A percentile compares a stretch with the other conserved stretches of the same genome.
phyloP scores from a whole-genome alignment of 1,139 yeast species.

The Geotrichum candidum region DNA sequence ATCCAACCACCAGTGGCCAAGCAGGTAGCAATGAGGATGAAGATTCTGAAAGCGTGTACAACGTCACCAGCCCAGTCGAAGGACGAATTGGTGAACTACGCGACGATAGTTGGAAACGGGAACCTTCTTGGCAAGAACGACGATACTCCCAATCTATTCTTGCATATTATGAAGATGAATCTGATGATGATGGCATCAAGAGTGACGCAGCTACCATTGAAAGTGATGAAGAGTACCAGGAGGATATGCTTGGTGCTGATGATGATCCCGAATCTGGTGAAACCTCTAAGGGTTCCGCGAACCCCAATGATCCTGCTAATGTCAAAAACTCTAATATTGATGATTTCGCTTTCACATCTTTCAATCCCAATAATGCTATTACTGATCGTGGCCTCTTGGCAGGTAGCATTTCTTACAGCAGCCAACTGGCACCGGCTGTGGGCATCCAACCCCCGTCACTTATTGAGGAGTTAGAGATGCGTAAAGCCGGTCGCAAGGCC shows the following conservation, averaged over 20 bases:
- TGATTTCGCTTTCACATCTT: conserved; percentile 30
- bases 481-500: conserved; percentile 33
- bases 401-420: conserved; percentile 18
- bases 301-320: conserved; percentile 4
- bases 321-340: conserved; percentile 20
- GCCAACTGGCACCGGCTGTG: conserved; percentile 19
- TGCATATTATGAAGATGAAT: neutral
- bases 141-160: neutral
- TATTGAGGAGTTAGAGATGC: conserved; percentile 36
- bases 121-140: conserved; percentile 7
- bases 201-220: conserved; percentile 18
- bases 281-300: neutral
- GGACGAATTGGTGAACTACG: conserved; percentile 5
- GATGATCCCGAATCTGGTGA: conserved; percentile 6
- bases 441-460: conserved; percentile 30
- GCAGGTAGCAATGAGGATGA: neutral
- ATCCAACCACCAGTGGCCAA: neutral
- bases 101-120: conserved; percentile 7
- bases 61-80: neutral
- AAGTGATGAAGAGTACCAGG: conserved; percentile 19
- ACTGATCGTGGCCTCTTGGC: conserved; percentile 18
- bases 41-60: neutral
- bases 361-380: conserved; percentile 28
- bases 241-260: conserved; percentile 5
- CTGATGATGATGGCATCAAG: conserved; percentile 9